Evolutionary conservation across 1,284 basidiomycete genomes (phyloP), one percentile per base, ranked within the genome.

Genomic region (Leccinum angustisporum): DNA sequence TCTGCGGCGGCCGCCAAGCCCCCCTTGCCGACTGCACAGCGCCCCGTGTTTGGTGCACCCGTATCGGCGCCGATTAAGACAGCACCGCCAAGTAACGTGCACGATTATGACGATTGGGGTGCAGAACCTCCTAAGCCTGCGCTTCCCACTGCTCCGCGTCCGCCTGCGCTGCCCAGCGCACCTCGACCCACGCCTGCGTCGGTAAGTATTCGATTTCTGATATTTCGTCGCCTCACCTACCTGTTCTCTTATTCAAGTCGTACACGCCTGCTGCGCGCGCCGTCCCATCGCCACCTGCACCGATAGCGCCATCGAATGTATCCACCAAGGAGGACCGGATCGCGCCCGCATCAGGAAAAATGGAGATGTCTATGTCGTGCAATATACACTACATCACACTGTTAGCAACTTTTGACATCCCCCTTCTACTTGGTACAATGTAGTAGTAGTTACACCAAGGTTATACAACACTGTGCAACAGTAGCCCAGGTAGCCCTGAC

Each of bases 311-410:
- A 1, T 82, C 87, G 2, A 80, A 76, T 53, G 70, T 78, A 0
- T 81, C 87, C 0, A 80, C 85, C 0, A 93, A 86, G 62, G 91
- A 94, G 0, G 92, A 95, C 74, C 86, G 85, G 14, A 95, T 95
- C 67, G 90, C 81, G 1, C 91, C 91, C 2, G 88, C 25, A 25
- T 25, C 25, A 25, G 25, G 25, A 25, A 25, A 25, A 25, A 25
- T 25, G 25, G 25, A 25, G 25, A 25, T 25, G 25, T 25, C 25
- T 25, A 25, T 25, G 25, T 25, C 25, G 25, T 25, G 25, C 25
- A 25, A 25, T 25, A 25, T 25, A 25, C 25, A 25, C 25, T 25
- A 25, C 25, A 25, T 25, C 25, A 25, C 25, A 25, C 25, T 25
- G 25, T 25, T 25, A 25, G 25, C 25, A 25, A 25, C 25, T 25